Evolutionary conservation across 2,329 filamentous ascomycete genomes (phyloP).

Genomic region (Sporothrix pseudoabietina): DNA sequence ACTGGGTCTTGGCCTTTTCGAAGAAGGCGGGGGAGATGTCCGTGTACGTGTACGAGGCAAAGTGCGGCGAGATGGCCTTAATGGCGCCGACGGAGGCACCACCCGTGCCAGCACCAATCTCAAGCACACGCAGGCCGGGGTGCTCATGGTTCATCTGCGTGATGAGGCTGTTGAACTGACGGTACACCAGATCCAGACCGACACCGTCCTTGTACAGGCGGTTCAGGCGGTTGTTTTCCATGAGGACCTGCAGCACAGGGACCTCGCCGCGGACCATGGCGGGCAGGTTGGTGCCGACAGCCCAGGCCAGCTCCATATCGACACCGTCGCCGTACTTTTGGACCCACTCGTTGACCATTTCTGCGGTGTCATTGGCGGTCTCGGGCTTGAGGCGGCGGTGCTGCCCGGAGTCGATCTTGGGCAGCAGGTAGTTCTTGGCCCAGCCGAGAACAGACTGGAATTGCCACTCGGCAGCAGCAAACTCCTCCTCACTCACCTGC

Average conservation of each 20-base stretch:
- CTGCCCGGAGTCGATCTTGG: constrained; percentile 27
- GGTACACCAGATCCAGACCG: constrained; percentile 34
- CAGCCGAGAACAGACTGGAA: constrained; percentile 27
- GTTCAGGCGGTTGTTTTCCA: constrained; percentile 42
- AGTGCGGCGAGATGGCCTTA: constrained; percentile 33
- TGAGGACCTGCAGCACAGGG: constrained; percentile 41
- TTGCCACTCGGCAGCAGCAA: constrained; percentile 29
- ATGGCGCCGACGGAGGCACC: constrained; percentile 37
- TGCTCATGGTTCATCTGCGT: constrained; percentile 35
- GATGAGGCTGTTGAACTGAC: constrained; percentile 35
- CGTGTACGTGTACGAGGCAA: constrained; percentile 35
- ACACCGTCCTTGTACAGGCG: constrained; percentile 40
- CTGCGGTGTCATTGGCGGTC: constrained; percentile 25
- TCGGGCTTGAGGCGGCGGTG: constrained; percentile 29
- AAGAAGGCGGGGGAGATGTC: constrained; percentile 40
- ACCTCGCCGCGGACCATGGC: constrained; percentile 30
- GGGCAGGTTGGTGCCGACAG: constrained; percentile 30
- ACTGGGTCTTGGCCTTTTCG: constrained; percentile 39
- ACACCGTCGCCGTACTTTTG: constrained; percentile 20
- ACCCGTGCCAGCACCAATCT: constrained; percentile 42
- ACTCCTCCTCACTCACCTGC: constrained; percentile 26
- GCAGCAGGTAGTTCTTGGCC: constrained; percentile 29
- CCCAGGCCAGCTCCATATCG: constrained; percentile 32
- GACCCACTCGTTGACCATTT: constrained; percentile 26
- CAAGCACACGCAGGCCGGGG: constrained; percentile 42